Evolutionary conservation across 1,139 yeast genomes (phyloP).

Genomic region (Taphrina populina): DNA sequence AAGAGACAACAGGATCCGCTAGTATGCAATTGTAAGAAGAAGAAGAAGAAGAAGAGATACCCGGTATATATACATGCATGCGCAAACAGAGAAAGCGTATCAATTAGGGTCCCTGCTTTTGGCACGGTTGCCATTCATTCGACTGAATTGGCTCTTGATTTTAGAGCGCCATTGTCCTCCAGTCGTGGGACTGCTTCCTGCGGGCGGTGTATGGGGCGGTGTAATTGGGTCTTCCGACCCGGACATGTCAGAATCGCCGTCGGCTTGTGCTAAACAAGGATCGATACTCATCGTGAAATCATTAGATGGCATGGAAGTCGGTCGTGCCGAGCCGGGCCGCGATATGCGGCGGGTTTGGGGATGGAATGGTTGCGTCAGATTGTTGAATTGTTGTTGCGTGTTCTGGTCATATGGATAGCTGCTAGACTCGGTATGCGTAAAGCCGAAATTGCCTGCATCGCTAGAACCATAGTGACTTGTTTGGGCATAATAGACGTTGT

Average conservation of each 20-base stretch:
- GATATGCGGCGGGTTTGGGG: constrained; percentile 2
- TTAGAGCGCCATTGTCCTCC: constrained; percentile 24
- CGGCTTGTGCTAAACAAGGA: neutral
- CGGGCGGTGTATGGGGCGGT: constrained; percentile 30
- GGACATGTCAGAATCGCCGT: constrained; percentile 27
- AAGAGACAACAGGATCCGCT: no score
- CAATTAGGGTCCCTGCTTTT: constrained; percentile 12
- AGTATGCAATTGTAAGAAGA: no score
- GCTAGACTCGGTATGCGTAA: no score
- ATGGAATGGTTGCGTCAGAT: constrained; percentile 2
- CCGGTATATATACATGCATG: no score
- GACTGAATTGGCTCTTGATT: constrained; percentile 25
- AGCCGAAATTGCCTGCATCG: no score
- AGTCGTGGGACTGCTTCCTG: constrained; percentile 7
- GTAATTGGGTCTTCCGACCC: constrained; percentile 28
- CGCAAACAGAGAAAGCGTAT: no score
- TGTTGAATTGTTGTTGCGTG: constrained; percentile 1
- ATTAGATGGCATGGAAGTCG: constrained; percentile 20
- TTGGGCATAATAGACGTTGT: no score
- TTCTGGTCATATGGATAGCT: neutral
- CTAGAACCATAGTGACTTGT: no score
- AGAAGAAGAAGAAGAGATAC: no score
- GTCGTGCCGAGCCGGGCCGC: constrained; percentile 13
- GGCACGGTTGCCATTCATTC: constrained; percentile 11
- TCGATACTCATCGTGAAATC: constrained; percentile 3